phyloP scores from a whole-genome alignment of 352 stramenopile genomes.

The Globisporangium yorkense region DNA sequence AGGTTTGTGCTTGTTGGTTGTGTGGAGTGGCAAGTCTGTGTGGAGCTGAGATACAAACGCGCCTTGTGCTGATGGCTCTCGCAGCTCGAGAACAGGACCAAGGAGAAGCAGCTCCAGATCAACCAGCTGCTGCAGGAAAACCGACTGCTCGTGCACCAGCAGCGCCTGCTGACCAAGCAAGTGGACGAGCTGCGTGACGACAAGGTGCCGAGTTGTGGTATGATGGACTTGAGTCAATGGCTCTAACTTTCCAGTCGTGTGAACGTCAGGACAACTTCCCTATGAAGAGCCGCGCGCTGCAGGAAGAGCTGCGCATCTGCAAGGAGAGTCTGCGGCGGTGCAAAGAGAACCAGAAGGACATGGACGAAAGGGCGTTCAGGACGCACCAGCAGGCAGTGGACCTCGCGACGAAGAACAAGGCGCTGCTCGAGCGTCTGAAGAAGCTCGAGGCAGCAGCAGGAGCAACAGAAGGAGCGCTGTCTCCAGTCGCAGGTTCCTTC shows the following conservation, averaged over 20 bases:
- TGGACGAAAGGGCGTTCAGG: constrained; percentile 40
- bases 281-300: constrained; percentile 34
- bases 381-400: constrained; percentile 58
- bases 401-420: constrained; percentile 49
- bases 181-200: constrained; percentile 58
- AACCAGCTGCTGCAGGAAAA: constrained; percentile 61
- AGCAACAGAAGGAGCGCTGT: background rate
- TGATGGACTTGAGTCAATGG: background rate
- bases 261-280: constrained; percentile 38
- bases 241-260: background rate
- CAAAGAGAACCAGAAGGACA: constrained; percentile 41
- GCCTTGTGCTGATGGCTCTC: background rate
- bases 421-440: constrained; percentile 35
- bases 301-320: constrained; percentile 59
- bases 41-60: too few species aligned
- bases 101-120: constrained; percentile 59
- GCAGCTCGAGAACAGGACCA: constrained; percentile 57
- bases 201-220: constrained; percentile 18
- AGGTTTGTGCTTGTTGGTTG: constrained; percentile 19
- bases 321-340: constrained; percentile 53
- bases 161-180: constrained; percentile 41
- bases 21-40: background rate
- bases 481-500: constrained; percentile 6
- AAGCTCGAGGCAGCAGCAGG: constrained; percentile 23
- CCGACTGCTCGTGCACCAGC: constrained; percentile 42